A percentile compares a stretch with the other conserved stretches of the same genome.
Conservation (phyloP, 108 stramenopile species). For the Nitzschia sp. region DNA sequence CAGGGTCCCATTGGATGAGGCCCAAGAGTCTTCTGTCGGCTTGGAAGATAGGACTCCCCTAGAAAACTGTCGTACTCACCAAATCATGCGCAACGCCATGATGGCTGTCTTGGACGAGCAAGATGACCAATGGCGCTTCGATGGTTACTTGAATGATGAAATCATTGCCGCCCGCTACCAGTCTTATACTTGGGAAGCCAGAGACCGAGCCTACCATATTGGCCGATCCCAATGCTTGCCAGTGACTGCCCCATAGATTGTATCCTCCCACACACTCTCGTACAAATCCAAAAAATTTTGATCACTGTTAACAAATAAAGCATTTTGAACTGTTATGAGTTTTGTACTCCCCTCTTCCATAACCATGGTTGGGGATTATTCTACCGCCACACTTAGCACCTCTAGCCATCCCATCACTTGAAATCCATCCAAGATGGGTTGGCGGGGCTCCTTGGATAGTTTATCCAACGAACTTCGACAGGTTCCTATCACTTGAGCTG, state of each 20-base stretch:
- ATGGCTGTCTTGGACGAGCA: slow-evolving; percentile 16
- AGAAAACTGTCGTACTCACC: slow-evolving; percentile 7
- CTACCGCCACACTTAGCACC: not conserved
- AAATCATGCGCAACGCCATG: slow-evolving; percentile 15
- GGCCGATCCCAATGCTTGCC: slow-evolving; percentile 3
- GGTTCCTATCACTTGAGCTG: slow-evolving; percentile 5
- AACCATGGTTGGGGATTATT: not conserved
- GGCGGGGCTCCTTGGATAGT: slow-evolving; percentile 17
- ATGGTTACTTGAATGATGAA: slow-evolving; percentile 3
- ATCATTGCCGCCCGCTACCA: slow-evolving; percentile 8
- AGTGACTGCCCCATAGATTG: too few species aligned
- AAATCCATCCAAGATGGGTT: slow-evolving; percentile 25
- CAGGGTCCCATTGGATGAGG: not conserved
- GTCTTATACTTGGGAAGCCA: slow-evolving; percentile 9
- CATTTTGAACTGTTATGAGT: too few species aligned
- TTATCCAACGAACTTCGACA: slow-evolving; percentile 18
- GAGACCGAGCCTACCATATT: slow-evolving; percentile 5
- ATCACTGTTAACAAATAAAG: too few species aligned
- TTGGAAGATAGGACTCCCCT: slow-evolving; percentile 1
- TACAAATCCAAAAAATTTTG: too few species aligned
- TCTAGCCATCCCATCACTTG: slow-evolving; percentile 26
- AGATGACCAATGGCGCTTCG: slow-evolving; percentile 15
- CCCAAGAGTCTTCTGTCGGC: not conserved
- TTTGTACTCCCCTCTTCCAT: too few species aligned
- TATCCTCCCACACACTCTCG: too few species aligned